phyloP scores from a whole-genome alignment of 2,329 filamentous ascomycete genomes.

The Ophiostoma fasciatum region DNA sequence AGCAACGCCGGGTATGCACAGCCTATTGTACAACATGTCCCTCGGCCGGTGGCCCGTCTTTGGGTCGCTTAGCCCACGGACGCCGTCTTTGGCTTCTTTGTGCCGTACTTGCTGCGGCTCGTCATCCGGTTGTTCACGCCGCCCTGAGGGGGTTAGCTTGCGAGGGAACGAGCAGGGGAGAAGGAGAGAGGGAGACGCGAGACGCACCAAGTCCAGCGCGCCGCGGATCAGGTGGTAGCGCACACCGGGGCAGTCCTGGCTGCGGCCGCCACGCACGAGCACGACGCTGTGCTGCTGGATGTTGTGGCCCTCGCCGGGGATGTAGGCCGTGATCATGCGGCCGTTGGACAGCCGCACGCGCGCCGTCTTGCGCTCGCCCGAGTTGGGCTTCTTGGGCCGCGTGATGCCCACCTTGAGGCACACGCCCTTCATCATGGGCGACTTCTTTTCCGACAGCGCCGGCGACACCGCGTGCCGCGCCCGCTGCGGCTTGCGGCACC shows the following conservation, averaged over 20 bases:
- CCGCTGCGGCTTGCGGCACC: constrained; percentile 64
- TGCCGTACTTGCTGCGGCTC: constrained; percentile 90
- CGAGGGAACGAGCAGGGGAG: background rate
- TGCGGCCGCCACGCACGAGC: constrained; percentile 79
- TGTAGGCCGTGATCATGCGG: constrained; percentile 80
- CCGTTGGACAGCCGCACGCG: constrained; percentile 81
- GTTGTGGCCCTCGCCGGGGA: constrained; percentile 95
- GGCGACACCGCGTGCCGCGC: constrained; percentile 81
- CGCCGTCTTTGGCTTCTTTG: constrained; percentile 92
- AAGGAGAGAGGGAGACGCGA: background rate
- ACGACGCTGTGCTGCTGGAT: constrained; percentile 98
- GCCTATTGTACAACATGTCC: too few relatives aligned
- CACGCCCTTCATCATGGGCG: constrained; percentile 85
- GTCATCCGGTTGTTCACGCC: constrained; percentile 76
- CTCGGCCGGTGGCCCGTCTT: too few relatives aligned
- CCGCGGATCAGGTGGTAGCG: constrained; percentile 88
- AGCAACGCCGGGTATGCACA: too few relatives aligned
- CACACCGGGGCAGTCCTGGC: constrained; percentile 97
- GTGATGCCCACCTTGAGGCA: constrained; percentile 88
- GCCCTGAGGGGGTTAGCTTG: constrained; percentile 47
- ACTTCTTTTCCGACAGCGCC: constrained; percentile 51
- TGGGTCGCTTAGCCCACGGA: constrained; percentile 29
- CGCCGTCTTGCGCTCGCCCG: constrained; percentile 88
- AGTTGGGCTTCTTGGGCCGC: constrained; percentile 98
- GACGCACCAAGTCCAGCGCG: constrained; percentile 76